Conservation (phyloP, 2,329 filamentous ascomycete species). For the Coniochaeta ligniaria region DNA sequence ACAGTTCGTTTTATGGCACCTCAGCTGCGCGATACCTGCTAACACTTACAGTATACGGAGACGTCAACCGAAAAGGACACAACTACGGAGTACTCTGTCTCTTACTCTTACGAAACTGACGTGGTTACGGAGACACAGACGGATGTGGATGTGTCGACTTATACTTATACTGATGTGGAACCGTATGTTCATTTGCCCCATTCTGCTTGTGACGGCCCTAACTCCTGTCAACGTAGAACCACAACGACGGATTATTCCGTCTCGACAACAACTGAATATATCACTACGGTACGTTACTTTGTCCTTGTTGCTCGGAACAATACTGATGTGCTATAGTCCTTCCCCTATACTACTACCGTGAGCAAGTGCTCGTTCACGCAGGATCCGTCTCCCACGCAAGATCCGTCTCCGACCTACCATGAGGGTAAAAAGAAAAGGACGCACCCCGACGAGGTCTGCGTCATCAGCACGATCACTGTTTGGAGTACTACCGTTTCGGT, state of each 20-base stretch:
- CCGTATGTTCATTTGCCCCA: background rate
- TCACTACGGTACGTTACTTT: conserved; percentile 5
- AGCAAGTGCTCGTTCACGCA: conserved; percentile 5
- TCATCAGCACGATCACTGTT: conserved; percentile 1
- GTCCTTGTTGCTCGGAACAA: background rate
- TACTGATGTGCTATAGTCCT: conserved; percentile 6
- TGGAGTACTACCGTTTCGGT: background rate
- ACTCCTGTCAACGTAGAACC: background rate
- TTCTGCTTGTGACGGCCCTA: background rate
- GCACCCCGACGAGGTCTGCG: background rate
- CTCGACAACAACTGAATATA: conserved; percentile 2
- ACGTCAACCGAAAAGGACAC: background rate
- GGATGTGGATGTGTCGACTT: background rate
- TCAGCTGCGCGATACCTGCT: background rate
- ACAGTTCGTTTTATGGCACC: background rate
- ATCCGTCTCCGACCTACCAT: background rate
- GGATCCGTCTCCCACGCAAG: background rate
- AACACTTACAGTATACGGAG: background rate
- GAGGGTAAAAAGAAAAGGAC: background rate
- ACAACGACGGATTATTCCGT: conserved; percentile 4
- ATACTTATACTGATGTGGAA: background rate
- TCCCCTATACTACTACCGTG: conserved; percentile 8
- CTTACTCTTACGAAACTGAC: background rate
- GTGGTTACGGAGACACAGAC: background rate
- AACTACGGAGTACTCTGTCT: background rate